Percentiles rank a stretch among this genome's conserved stretches.
These are phyloP conservation scores for Yamadazyma sp. DNA, from an alignment of 805 yeast species.

Conservation along the genomic window DNA sequence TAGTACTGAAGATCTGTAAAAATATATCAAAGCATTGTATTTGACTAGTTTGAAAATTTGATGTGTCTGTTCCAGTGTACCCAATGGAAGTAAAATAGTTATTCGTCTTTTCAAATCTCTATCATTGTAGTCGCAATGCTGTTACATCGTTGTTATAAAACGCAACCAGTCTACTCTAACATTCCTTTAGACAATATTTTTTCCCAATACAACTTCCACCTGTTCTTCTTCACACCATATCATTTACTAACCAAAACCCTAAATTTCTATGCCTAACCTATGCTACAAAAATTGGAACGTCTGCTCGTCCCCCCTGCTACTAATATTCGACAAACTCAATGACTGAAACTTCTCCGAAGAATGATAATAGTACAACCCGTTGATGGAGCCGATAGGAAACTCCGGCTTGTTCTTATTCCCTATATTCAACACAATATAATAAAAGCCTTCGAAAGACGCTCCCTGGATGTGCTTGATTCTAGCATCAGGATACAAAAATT, in stretches of 20 bases:
- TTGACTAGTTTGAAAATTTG: too few species aligned
- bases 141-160: too few species aligned
- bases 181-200: too few species aligned
- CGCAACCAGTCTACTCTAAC: too few species aligned
- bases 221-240: too few species aligned
- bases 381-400: conserved; percentile 60
- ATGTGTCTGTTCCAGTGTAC: too few species aligned
- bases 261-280: conserved; percentile 1
- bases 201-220: too few species aligned
- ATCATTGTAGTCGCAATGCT: too few species aligned
- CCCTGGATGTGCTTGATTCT: conserved; percentile 57
- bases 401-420: conserved; percentile 22
- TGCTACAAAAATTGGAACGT: conserved; percentile 13
- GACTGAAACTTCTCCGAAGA: conserved; percentile 80
- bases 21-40: too few species aligned
- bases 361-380: conserved; percentile 81
- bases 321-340: conserved; percentile 58
- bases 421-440: conserved; percentile 82
- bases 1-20: too few species aligned
- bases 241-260: background rate
- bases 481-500: conserved; percentile 80
- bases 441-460: conserved; percentile 91
- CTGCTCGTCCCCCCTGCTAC: conserved; percentile 41
- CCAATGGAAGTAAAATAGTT: too few species aligned
- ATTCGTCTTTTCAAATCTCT: too few species aligned